Conservation (phyloP, 768 basidiomycete genomes). For the Lactifluus piperatus region DNA sequence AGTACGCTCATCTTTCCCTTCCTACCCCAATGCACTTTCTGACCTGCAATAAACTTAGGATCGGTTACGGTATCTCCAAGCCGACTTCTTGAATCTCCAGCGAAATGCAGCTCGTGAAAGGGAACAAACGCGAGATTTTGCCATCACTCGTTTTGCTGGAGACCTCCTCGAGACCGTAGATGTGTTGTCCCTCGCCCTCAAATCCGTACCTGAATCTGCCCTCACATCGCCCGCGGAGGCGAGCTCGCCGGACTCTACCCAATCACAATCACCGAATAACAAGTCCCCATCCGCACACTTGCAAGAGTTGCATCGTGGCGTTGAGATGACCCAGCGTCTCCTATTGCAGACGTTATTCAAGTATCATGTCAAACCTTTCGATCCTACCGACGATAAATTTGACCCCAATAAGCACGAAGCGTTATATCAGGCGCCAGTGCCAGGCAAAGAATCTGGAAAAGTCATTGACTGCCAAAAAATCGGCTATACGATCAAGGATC, state of each 20-base stretch:
- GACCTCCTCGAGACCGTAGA: constrained; percentile 88
- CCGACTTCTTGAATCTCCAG: constrained; percentile 93
- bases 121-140: constrained; percentile 87
- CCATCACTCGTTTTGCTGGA: constrained; percentile 84
- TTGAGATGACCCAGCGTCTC: constrained; percentile 85
- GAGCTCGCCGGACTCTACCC: constrained; percentile 11
- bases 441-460: constrained; percentile 83
- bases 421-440: constrained; percentile 84
- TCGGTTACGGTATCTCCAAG: constrained; percentile 85
- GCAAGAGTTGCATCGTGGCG: constrained; percentile 72
- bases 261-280: constrained; percentile 18
- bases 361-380: constrained; percentile 87
- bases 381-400: constrained; percentile 86
- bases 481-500: constrained; percentile 92
- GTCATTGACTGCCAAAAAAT: constrained; percentile 86
- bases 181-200: constrained; percentile 77
- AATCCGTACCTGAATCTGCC: constrained; percentile 56
- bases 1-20: constrained; percentile 37
- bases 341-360: constrained; percentile 85
- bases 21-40: constrained; percentile 2
- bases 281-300: constrained; percentile 56
- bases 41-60: constrained; percentile 39
- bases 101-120: constrained; percentile 87
- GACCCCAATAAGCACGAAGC: constrained; percentile 97
- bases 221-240: constrained; percentile 25